These are phyloP conservation scores for Thielaviopsis punctulata DNA, from an alignment of 2,329 filamentous ascomycete species.

Conservation along the genomic window DNA sequence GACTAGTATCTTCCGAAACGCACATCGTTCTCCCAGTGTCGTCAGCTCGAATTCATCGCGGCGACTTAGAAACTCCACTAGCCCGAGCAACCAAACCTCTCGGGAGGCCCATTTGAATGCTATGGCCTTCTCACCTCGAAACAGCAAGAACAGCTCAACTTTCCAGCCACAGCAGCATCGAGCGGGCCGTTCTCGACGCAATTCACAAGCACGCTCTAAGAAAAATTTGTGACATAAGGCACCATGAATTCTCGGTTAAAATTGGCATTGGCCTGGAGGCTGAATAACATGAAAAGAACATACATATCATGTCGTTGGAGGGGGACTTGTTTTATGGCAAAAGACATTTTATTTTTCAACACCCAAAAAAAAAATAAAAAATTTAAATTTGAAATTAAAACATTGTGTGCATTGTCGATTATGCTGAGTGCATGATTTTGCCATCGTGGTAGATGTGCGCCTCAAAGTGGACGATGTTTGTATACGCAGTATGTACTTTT, in stretches of 20 bases:
- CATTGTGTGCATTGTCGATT: too few relatives aligned
- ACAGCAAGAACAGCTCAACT: background rate
- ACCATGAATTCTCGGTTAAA: too few relatives aligned
- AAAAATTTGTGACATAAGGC: background rate
- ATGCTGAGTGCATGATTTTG: too few relatives aligned
- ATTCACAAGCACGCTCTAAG: background rate
- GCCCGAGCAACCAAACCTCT: background rate
- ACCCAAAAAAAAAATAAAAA: background rate
- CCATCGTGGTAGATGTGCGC: too few relatives aligned
- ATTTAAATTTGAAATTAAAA: background rate
- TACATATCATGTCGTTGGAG: too few relatives aligned
- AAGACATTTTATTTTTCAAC: background rate
- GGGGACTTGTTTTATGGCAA: too few relatives aligned
- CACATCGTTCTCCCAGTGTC: background rate
- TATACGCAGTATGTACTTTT: too few relatives aligned
- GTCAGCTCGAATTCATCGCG: background rate
- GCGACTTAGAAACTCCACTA: background rate
- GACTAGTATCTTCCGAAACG: background rate
- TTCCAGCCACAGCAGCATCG: background rate
- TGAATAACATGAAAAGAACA: too few relatives aligned
- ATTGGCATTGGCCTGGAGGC: too few relatives aligned
- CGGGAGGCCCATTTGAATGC: background rate
- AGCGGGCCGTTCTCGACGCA: background rate
- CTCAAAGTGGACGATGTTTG: too few relatives aligned
- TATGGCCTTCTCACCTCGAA: background rate